Evolutionary conservation across 2,329 filamentous ascomycete species (phyloP).

Genomic region (Geosmithia flava): DNA sequence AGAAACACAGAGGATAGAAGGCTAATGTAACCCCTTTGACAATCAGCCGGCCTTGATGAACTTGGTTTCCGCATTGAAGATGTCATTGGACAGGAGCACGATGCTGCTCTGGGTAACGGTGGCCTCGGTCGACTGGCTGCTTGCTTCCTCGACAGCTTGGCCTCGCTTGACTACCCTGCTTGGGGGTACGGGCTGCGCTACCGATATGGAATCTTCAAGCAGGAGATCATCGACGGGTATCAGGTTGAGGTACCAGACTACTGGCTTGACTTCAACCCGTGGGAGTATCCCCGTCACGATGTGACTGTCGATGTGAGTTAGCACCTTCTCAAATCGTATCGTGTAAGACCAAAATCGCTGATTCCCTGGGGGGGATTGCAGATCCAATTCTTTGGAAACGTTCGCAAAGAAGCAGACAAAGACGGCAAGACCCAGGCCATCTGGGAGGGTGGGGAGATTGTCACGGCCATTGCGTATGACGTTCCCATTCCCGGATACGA

Average conservation of each 20-base stretch:
- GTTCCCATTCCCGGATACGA: constrained; percentile 83
- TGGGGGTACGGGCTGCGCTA: constrained; percentile 97
- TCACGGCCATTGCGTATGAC: constrained; percentile 87
- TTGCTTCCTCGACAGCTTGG: constrained; percentile 93
- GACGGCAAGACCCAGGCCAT: constrained; percentile 61
- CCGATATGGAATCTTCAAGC: constrained; percentile 97
- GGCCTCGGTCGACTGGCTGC: constrained; percentile 89
- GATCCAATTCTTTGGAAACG: constrained; percentile 90
- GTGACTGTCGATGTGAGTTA: constrained; percentile 75
- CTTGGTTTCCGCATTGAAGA: constrained; percentile 97
- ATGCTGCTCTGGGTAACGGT: constrained; percentile 91
- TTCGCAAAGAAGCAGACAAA: constrained; percentile 62
- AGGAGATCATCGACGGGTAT: constrained; percentile 96
- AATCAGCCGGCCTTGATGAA: constrained; percentile 65
- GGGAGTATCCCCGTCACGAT: constrained; percentile 95
- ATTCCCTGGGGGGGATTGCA: no score
- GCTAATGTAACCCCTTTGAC: neutral
- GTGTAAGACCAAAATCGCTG: neutral
- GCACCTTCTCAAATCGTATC: neutral
- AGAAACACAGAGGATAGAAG: neutral
- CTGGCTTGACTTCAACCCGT: constrained; percentile 98
- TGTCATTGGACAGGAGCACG: constrained; percentile 86
- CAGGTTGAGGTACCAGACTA: constrained; percentile 98
- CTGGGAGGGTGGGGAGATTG: constrained; percentile 91
- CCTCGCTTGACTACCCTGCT: constrained; percentile 86